Percentiles rank a stretch among this genome's conserved stretches.
These are phyloP conservation scores for Meyerozyma smithsonii DNA, from an alignment of 1,139 yeast species.

Conservation along the genomic window DNA sequence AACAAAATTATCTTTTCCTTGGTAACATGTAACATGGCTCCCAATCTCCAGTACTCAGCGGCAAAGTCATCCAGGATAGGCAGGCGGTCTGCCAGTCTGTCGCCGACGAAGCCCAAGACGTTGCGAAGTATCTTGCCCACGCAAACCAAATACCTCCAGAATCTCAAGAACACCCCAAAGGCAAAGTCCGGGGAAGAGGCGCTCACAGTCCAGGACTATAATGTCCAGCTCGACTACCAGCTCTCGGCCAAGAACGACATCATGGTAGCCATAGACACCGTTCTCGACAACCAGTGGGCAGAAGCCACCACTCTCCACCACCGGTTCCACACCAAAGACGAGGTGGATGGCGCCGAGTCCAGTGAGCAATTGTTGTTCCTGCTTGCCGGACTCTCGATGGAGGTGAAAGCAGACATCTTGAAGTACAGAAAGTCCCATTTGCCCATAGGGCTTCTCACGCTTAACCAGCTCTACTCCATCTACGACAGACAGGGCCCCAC, in stretches of 20 bases:
- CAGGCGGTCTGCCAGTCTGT: slow-evolving; percentile 15
- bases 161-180: slow-evolving; percentile 9
- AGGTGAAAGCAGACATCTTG: slow-evolving; percentile 34
- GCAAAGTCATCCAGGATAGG: slow-evolving; percentile 37
- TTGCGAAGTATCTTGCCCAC: slow-evolving; percentile 24
- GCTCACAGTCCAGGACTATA: slow-evolving; percentile 9
- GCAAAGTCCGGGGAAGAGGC: slow-evolving; percentile 5
- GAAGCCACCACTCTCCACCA: slow-evolving; percentile 26
- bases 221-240: slow-evolving; percentile 35
- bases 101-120: slow-evolving; percentile 16
- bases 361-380: slow-evolving; percentile 30
- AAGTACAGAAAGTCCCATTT: slow-evolving; percentile 29
- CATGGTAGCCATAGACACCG: slow-evolving; percentile 29
- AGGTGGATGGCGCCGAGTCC: slow-evolving; percentile 8
- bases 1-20: background rate
- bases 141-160: slow-evolving; percentile 20
- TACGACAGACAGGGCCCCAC: slow-evolving; percentile 38
- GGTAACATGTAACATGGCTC: slow-evolving; percentile 14
- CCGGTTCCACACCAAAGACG: slow-evolving; percentile 15
- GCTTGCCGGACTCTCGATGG: slow-evolving; percentile 31
- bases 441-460: slow-evolving; percentile 33
- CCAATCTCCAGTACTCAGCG: slow-evolving; percentile 34
- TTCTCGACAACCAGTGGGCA: slow-evolving; percentile 35
- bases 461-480: slow-evolving; percentile 39
- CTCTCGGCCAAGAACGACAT: slow-evolving; percentile 29